A percentile compares a stretch with the other conserved stretches of the same genome.
Conservation (phyloP, 345 rosid species). For the Pugionium cornutum region DNA sequence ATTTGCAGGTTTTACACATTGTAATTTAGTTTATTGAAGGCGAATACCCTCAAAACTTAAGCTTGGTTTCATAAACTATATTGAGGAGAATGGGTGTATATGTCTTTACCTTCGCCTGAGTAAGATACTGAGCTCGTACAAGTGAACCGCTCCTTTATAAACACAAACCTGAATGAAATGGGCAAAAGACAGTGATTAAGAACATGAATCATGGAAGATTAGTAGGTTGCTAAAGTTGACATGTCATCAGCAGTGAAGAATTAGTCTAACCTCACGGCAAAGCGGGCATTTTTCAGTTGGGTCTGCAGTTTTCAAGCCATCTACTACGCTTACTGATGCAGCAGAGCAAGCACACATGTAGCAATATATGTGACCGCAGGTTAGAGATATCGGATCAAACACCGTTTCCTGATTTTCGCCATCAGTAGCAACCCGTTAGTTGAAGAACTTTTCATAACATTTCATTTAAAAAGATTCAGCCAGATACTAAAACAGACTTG, state of each 20-base stretch:
- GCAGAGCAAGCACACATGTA: slow-evolving; percentile 93
- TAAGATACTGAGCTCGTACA: slow-evolving; percentile 77
- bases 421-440: slow-evolving; percentile 6
- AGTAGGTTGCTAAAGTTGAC: not conserved
- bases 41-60: too few relatives aligned
- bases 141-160: slow-evolving; percentile 65
- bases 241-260: slow-evolving; percentile 8
- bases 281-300: slow-evolving; percentile 76
- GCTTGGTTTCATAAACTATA: not conserved
- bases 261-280: slow-evolving; percentile 71
- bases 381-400: slow-evolving; percentile 82
- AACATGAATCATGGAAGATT: slow-evolving; percentile 13
- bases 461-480: not conserved
- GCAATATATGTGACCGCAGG: slow-evolving; percentile 95
- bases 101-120: slow-evolving; percentile 60
- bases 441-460: slow-evolving; percentile 3
- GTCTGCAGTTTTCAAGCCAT: slow-evolving; percentile 69
- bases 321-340: slow-evolving; percentile 77
- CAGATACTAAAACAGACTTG: slow-evolving; percentile 24
- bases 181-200: not conserved
- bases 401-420: slow-evolving; percentile 70
- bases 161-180: slow-evolving; percentile 51
- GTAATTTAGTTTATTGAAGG: not conserved
- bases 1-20: not conserved
- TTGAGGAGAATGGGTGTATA: not conserved